Evolutionary conservation across 202 grass and related monocot species (phyloP).

Genomic region (Hordeum pubiflorum): DNA sequence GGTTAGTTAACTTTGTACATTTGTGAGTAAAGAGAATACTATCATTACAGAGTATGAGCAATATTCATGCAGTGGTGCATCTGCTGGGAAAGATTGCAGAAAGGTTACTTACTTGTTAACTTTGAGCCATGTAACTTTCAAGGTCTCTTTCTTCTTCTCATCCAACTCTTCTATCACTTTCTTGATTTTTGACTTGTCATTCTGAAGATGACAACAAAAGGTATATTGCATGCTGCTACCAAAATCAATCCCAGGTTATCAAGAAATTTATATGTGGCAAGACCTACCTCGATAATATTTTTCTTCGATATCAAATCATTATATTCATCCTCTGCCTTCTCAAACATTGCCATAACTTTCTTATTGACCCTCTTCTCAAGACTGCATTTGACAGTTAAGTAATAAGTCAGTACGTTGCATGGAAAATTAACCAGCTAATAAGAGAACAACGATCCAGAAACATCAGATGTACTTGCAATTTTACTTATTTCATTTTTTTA

Average conservation of each 20-base stretch:
- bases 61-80: neutral
- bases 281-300: constrained; percentile 75
- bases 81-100: constrained; percentile 8
- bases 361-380: constrained; percentile 99
- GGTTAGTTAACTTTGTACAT: constrained; percentile 13
- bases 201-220: constrained; percentile 44
- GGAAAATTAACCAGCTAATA: constrained; percentile 16
- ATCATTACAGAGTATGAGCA: neutral
- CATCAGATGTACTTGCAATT: neutral
- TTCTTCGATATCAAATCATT: constrained; percentile 89
- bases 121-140: constrained; percentile 95
- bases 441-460: constrained; percentile 19
- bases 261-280: constrained; percentile 5
- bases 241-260: constrained; percentile 18
- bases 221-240: neutral
- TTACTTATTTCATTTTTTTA: neutral
- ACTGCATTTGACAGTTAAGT: constrained; percentile 44
- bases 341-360: constrained; percentile 98
- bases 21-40: neutral
- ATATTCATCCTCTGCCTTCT: constrained; percentile 96
- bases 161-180: constrained; percentile 91
- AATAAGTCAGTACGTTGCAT: neutral
- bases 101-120: constrained; percentile 77
- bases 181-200: constrained; percentile 85
- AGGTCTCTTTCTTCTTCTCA: constrained; percentile 94